Evolutionary conservation across 768 basidiomycete species (phyloP), one percentile per base, ranked within the genome.

Genomic region (Russula compacta): DNA sequence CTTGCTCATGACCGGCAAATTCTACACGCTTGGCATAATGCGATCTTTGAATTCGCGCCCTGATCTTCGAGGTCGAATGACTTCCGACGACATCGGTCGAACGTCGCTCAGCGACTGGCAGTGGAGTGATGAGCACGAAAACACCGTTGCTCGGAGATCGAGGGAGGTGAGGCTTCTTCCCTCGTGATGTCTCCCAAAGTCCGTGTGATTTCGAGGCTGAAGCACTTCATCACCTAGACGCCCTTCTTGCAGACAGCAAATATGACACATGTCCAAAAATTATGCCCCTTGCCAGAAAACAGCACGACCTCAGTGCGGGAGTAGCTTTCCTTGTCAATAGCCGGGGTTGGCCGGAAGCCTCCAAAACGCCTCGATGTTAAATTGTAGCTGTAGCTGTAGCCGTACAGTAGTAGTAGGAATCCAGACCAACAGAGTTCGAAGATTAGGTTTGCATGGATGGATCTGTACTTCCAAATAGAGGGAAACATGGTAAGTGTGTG

Each of bases 1-100:
- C 66, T 71, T 77, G 38, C 67, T 81, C 17, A 68, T 79, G 51
- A 78, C 79, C 3, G 80, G 80, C 40, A 82, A 82, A 66, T 72
- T 82, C 59, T 81, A 70, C 56, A 69, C 66, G 12, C 63, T 70
- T 19, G 70, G 68, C 36, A 59, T 71, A 24, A 53, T 69, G 32
- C 71, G 69, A n/a, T 70, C 66, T 8, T 57, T 72, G n/a, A 71
- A 72, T 62, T 67, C 70, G 51, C 68, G 73, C 48, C 62, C 65
- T 14, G 55, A 59, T 51, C 65, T 74, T 58, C 70, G 70, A 29
- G 63, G 60, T 38, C 65, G 64, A 10, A 73, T 81, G 66, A 70
- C 73, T 15, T 77, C 77, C 6, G 68, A 73, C 39, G 74, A 75
- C 51, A 51, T 77, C 4, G 79, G 78, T 19, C 69, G 79, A 43